Conservation (phyloP, 163 green algal species). For the Chloromonas sp. region DNA sequence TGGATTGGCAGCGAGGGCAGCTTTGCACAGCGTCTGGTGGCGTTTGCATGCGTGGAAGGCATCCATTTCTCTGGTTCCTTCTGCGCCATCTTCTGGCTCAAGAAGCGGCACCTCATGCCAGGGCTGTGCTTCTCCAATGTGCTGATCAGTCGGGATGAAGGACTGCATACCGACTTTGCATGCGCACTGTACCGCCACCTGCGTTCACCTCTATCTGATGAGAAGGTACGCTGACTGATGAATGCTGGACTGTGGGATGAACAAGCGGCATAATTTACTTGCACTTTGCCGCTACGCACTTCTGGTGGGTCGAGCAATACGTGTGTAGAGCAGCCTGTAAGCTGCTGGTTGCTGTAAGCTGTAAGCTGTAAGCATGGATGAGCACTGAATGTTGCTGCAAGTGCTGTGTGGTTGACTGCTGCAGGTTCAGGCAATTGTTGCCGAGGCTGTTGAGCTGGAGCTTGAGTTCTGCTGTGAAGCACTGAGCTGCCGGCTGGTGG, state of each 20-base stretch:
- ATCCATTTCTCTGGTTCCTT: conserved; percentile 96
- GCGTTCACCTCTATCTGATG: not conserved
- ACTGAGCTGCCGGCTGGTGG: conserved; percentile 76
- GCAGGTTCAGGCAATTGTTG: conserved; percentile 84
- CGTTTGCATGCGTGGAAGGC: conserved; percentile 93
- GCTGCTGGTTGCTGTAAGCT: too few species aligned
- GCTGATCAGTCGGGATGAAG: conserved; percentile 95
- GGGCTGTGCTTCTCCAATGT: conserved; percentile 97
- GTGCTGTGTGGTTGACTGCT: not conserved
- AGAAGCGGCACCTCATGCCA: conserved; percentile 82
- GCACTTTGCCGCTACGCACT: too few species aligned
- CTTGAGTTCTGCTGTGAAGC: conserved; percentile 92
- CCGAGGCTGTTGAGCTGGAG: conserved; percentile 92
- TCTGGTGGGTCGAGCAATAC: too few species aligned
- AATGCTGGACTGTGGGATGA: not conserved
- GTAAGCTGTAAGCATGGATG: too few species aligned
- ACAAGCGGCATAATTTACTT: too few species aligned
- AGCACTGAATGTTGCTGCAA: too few species aligned
- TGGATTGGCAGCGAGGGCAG: conserved; percentile 45
- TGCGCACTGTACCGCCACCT: conserved; percentile 65
- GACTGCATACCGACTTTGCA: conserved; percentile 92
- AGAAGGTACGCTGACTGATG: not conserved
- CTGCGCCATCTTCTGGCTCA: conserved; percentile 98
- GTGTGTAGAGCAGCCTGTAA: too few species aligned
- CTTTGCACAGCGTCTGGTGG: conserved; percentile 91